Conservation (phyloP, 2,329 filamentous ascomycete genomes). For the Pyricularia grisea region DNA sequence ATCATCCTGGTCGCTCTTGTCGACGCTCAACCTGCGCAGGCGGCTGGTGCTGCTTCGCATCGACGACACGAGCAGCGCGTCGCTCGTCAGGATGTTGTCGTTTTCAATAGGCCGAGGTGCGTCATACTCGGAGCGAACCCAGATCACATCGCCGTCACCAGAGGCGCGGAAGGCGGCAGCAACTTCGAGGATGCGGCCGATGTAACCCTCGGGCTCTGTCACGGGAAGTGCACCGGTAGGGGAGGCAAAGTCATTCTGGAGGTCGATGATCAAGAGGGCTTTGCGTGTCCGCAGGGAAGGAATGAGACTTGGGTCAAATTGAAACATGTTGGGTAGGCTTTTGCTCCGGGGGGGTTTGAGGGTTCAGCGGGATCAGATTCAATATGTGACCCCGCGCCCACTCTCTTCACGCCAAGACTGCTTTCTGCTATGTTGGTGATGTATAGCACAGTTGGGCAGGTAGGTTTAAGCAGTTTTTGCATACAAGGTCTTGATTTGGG, state of each 20-base stretch:
- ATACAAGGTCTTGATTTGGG: neutral
- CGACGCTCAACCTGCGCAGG: constrained; percentile 8
- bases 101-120: constrained; percentile 47
- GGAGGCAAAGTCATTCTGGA: constrained; percentile 83
- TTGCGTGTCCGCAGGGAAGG: constrained; percentile 49
- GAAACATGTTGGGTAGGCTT: constrained; percentile 32
- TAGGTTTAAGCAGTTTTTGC: neutral
- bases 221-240: constrained; percentile 59
- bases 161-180: constrained; percentile 63
- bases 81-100: constrained; percentile 37
- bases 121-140: constrained; percentile 71
- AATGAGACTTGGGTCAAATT: constrained; percentile 45
- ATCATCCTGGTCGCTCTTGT: constrained; percentile 14
- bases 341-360: neutral
- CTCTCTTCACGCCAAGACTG: neutral
- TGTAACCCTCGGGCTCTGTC: constrained; percentile 51
- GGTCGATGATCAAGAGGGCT: constrained; percentile 74
- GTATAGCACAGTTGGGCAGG: neutral
- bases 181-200: constrained; percentile 57
- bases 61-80: constrained; percentile 13
- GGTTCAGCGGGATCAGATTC: neutral
- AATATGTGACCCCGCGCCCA: neutral
- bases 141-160: constrained; percentile 65
- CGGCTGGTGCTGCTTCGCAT: constrained; percentile 11
- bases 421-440: neutral